A percentile compares a stretch with the other conserved stretches of the same genome.
Conservation (phyloP, 331 rosid genomes). For the Spiraea crenata region DNA sequence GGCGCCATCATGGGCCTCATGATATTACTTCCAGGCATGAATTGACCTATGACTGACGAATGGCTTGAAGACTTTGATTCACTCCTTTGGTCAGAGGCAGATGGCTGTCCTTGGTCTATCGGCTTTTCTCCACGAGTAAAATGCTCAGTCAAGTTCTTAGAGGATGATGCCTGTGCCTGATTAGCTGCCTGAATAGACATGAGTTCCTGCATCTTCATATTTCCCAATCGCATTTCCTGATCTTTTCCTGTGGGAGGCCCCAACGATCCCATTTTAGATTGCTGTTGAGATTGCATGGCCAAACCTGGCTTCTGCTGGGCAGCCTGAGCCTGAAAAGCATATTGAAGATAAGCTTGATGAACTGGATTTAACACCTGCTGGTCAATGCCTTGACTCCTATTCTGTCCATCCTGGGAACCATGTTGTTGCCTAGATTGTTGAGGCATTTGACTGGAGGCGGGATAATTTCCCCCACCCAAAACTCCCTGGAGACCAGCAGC, state of each 20-base stretch:
- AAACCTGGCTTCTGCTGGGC: conserved; percentile 76
- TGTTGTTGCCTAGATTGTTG: conserved; percentile 84
- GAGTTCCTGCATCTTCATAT: conserved; percentile 80
- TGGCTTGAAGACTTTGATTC: conserved; percentile 62
- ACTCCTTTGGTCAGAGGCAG: conserved; percentile 60
- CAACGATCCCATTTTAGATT: conserved; percentile 71
- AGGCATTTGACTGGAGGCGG: conserved; percentile 58
- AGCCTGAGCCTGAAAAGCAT: conserved; percentile 89
- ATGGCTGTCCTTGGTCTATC: conserved; percentile 69
- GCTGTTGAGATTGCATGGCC: conserved; percentile 83
- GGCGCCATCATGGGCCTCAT: conserved; percentile 63
- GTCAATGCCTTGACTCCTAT: conserved; percentile 75
- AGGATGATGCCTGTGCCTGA: conserved; percentile 80
- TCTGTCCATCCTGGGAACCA: conserved; percentile 67
- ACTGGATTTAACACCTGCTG: conserved; percentile 75
- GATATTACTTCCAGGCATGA: conserved; percentile 55
- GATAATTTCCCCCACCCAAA: conserved; percentile 58
- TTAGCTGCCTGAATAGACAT: conserved; percentile 57
- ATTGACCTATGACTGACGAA: conserved; percentile 46
- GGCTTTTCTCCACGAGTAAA: conserved; percentile 72
- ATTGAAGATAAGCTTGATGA: conserved; percentile 87
- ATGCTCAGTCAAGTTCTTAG: conserved; percentile 61
- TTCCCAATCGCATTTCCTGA: conserved; percentile 80
- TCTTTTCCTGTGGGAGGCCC: conserved; percentile 64
- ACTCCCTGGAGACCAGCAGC: conserved; percentile 72